phyloP scores from a whole-genome alignment of 129 eudicot genomes.

The Arctium lappa region DNA sequence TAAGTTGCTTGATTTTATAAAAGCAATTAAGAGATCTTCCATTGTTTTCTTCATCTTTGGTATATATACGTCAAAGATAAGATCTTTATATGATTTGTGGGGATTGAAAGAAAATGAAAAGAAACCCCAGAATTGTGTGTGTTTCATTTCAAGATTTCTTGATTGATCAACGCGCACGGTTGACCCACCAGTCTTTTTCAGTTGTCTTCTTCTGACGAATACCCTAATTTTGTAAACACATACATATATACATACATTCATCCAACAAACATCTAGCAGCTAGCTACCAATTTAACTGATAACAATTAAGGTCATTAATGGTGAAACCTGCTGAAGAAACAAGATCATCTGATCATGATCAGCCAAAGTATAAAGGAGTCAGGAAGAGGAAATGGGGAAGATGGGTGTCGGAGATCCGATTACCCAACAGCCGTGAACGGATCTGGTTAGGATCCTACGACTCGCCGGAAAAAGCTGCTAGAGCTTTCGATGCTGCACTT shows the following conservation, averaged over 20 bases:
- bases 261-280: neutral
- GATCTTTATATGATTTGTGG: neutral
- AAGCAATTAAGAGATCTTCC: neutral
- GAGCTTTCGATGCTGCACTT: slow-evolving; percentile 40
- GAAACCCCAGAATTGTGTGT: neutral
- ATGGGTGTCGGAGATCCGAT: slow-evolving; percentile 37
- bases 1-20: neutral
- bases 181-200: neutral
- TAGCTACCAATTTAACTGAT: neutral
- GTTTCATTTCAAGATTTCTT: neutral
- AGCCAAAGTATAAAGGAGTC: slow-evolving; percentile 33
- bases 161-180: slow-evolving; percentile 1
- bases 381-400: slow-evolving; percentile 44
- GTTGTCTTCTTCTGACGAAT: neutral
- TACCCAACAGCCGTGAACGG: slow-evolving; percentile 43
- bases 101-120: neutral
- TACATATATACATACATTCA: neutral
- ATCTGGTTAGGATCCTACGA: slow-evolving; percentile 48
- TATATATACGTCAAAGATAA: neutral
- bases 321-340: neutral
- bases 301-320: neutral
- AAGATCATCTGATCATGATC: neutral
- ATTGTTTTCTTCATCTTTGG: neutral
- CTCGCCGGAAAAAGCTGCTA: slow-evolving; percentile 38
- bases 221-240: neutral